phyloP scores from a whole-genome alignment of 2,329 filamentous ascomycete species.

The Sporothrix euskadiensis region DNA sequence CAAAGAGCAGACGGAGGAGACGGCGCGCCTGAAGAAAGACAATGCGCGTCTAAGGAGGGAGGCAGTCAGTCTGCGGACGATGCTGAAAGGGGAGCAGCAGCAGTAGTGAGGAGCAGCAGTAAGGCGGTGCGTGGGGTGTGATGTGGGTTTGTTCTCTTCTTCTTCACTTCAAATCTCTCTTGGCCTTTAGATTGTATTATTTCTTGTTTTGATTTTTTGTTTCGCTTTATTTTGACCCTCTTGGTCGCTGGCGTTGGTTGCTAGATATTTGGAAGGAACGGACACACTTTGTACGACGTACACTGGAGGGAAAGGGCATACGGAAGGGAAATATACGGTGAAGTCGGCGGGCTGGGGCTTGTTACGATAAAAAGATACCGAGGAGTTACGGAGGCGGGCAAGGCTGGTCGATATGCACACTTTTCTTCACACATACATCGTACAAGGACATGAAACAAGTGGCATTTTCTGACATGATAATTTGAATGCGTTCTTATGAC shows the following conservation, averaged over 20 bases:
- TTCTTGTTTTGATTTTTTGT: background rate
- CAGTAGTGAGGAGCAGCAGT: slow-evolving; percentile 25
- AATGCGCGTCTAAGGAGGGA: slow-evolving; percentile 81
- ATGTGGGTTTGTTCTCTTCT: background rate
- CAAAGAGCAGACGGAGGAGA: slow-evolving; percentile 74
- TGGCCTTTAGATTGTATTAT: slow-evolving; percentile 9
- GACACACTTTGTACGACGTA: background rate
- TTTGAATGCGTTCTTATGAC: background rate
- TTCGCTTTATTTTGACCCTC: background rate
- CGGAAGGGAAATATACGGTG: background rate
- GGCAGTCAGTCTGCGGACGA: slow-evolving; percentile 66
- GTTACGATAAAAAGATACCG: background rate
- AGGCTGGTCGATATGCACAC: background rate
- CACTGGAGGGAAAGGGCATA: background rate
- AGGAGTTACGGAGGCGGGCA: background rate
- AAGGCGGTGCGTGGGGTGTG: background rate
- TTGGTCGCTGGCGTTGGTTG: slow-evolving; percentile 23
- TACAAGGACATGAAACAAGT: background rate
- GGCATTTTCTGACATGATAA: background rate
- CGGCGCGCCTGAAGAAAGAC: slow-evolving; percentile 76
- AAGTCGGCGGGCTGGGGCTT: background rate
- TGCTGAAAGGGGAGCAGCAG: slow-evolving; percentile 49
- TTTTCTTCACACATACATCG: background rate
- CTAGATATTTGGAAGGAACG: background rate
- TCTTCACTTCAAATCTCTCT: background rate